A percentile compares a stretch with the other conserved stretches of the same genome.
Conservation (phyloP, 768 basidiomycete genomes). For the Naganishia kalamii region DNA sequence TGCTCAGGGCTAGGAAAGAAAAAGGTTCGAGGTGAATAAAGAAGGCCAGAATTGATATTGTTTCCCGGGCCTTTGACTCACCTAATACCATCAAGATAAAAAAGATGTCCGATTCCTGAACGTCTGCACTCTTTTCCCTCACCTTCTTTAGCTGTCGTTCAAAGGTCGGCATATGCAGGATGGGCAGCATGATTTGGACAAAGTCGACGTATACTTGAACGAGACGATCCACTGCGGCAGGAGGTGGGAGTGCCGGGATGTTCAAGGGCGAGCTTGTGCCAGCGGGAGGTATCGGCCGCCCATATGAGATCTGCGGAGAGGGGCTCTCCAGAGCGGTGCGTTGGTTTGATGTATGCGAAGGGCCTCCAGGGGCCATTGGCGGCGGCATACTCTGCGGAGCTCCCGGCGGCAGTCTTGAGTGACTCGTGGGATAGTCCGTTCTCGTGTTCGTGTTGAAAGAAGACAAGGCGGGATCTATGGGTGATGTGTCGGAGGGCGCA, state of each 20-base stretch:
- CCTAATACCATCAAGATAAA: slow-evolving; percentile 48
- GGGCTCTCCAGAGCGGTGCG: not conserved
- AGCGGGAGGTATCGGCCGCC: not conserved
- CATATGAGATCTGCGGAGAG: not conserved
- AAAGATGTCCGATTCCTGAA: slow-evolving; percentile 45
- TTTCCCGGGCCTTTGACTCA: slow-evolving; percentile 23
- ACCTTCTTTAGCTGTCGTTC: slow-evolving; percentile 43
- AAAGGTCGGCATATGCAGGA: slow-evolving; percentile 46
- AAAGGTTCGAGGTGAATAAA: not conserved
- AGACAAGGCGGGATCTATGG: slow-evolving; percentile 1
- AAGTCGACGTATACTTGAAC: slow-evolving; percentile 47
- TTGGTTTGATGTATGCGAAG: not conserved
- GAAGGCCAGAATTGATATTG: not conserved
- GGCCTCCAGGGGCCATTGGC: not conserved
- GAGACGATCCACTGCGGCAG: slow-evolving; percentile 45
- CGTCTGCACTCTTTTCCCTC: slow-evolving; percentile 39
- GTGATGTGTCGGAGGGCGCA: not conserved
- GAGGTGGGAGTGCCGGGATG: slow-evolving; percentile 45
- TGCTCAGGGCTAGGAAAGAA: slow-evolving; percentile 37
- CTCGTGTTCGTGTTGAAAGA: slow-evolving; percentile 3
- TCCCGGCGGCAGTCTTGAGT: not conserved
- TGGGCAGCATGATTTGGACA: slow-evolving; percentile 47
- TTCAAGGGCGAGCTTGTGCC: slow-evolving; percentile 22
- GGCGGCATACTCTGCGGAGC: not conserved
- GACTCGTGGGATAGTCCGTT: slow-evolving; percentile 10